phyloP scores from a whole-genome alignment of 2,329 filamentous ascomycete species.

The Lomentospora prolificans region DNA sequence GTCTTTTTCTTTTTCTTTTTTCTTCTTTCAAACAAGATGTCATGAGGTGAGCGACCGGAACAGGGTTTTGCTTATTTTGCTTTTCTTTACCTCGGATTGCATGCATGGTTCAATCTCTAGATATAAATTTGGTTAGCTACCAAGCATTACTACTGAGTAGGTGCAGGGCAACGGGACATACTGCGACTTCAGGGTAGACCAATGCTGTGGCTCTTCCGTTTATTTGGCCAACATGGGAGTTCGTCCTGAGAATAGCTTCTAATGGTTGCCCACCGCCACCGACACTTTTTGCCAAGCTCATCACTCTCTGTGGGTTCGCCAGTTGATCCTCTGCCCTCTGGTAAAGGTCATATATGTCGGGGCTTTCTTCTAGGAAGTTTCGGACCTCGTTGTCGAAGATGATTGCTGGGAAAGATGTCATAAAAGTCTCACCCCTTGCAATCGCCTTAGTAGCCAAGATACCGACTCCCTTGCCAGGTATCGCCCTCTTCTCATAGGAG shows the following conservation, averaged over 20 bases:
- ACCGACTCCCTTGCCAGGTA: background rate
- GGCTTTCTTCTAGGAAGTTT: background rate
- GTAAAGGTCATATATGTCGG: background rate
- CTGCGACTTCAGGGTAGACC: background rate
- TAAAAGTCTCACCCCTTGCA: background rate
- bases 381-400: background rate
- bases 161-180: background rate
- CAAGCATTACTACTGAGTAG: background rate
- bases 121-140: background rate
- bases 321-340: background rate
- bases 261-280: background rate
- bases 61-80: no score
- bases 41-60: no score
- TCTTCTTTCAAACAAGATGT: no score
- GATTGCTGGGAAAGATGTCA: background rate
- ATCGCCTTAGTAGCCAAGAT: background rate
- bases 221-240: background rate
- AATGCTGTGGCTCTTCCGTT: background rate
- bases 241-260: background rate
- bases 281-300: background rate
- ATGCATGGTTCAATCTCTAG: slow-evolving; percentile 2
- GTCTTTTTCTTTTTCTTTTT: no score
- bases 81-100: slow-evolving; percentile 4
- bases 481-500: background rate
- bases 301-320: background rate